Evolutionary conservation across 2,329 filamentous ascomycete species (phyloP).

Genomic region (Elsinoe australis): DNA sequence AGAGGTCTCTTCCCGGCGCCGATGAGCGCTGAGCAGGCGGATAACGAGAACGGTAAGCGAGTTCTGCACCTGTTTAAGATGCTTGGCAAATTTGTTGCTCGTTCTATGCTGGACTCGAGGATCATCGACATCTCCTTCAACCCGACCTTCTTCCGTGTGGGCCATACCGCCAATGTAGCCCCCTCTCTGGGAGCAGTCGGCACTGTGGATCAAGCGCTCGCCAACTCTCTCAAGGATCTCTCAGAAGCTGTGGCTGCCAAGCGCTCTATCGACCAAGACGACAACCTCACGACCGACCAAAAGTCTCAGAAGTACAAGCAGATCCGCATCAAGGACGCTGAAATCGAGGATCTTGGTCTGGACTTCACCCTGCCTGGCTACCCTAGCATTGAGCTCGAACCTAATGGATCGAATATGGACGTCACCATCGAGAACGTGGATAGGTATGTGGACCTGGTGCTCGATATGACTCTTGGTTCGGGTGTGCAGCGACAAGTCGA

Average conservation of each 20-base stretch:
- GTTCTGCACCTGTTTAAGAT: slow-evolving; percentile 84
- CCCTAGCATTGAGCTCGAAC: slow-evolving; percentile 71
- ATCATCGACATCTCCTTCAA: slow-evolving; percentile 98
- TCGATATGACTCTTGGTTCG: slow-evolving; percentile 82
- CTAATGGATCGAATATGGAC: slow-evolving; percentile 62
- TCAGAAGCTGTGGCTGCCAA: slow-evolving; percentile 81
- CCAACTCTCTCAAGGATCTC: slow-evolving; percentile 74
- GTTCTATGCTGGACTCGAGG: slow-evolving; percentile 95
- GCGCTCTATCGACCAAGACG: slow-evolving; percentile 70
- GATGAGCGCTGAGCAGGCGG: slow-evolving; percentile 68
- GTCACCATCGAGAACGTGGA: slow-evolving; percentile 92
- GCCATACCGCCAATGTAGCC: slow-evolving; percentile 56
- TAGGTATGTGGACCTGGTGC: slow-evolving; percentile 75
- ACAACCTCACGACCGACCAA: slow-evolving; percentile 55
- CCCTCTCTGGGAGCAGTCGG: slow-evolving; percentile 86
- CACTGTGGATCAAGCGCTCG: slow-evolving; percentile 77
- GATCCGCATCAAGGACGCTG: slow-evolving; percentile 67
- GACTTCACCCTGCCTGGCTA: slow-evolving; percentile 96
- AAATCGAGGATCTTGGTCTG: slow-evolving; percentile 77
- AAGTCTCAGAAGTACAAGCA: slow-evolving; percentile 63
- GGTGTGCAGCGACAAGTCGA: slow-evolving; percentile 85
- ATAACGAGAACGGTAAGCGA: slow-evolving; percentile 72
- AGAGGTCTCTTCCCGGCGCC: slow-evolving; percentile 87
- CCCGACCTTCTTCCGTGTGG: slow-evolving; percentile 93
- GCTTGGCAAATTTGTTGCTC: slow-evolving; percentile 92